These are phyloP conservation scores for Salix koriyanagi DNA, from an alignment of 345 rosid species.

Conservation along the genomic window DNA sequence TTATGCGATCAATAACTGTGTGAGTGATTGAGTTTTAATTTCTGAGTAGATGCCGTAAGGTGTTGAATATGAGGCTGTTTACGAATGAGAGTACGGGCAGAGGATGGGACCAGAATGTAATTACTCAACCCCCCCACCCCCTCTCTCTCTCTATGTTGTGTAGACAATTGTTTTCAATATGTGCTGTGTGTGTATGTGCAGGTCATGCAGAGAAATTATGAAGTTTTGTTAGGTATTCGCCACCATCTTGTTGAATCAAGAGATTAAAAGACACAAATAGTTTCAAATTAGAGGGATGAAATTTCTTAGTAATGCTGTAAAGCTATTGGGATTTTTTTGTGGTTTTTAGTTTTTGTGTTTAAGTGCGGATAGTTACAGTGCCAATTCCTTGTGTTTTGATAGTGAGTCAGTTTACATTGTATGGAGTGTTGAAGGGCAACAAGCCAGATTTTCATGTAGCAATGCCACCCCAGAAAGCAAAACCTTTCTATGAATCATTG, in stretches of 20 bases:
- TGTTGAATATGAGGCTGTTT: slow-evolving; percentile 81
- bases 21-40: not conserved
- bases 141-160: not conserved
- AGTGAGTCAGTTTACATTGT: slow-evolving; percentile 92
- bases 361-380: not conserved
- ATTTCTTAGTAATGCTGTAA: not conserved
- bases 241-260: not conserved
- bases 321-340: too few relatives aligned
- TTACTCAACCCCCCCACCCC: not conserved
- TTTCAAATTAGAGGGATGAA: not conserved
- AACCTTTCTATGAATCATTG: slow-evolving; percentile 63
- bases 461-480: slow-evolving; percentile 82
- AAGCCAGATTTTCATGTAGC: slow-evolving; percentile 95
- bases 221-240: slow-evolving; percentile 58
- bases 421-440: slow-evolving; percentile 92
- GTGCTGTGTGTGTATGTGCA: slow-evolving; percentile 24
- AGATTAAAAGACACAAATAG: not conserved
- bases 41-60: slow-evolving; percentile 63
- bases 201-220: slow-evolving; percentile 82
- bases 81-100: slow-evolving; percentile 67
- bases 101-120: slow-evolving; percentile 89
- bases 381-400: slow-evolving; percentile 18
- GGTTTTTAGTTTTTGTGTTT: too few relatives aligned
- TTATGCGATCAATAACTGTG: not conserved
- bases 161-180: not conserved